Percentiles rank a stretch among this genome's conserved stretches.
phyloP scores from a whole-genome alignment of 2,329 filamentous ascomycete species.

The Samsoniella hepiali region DNA sequence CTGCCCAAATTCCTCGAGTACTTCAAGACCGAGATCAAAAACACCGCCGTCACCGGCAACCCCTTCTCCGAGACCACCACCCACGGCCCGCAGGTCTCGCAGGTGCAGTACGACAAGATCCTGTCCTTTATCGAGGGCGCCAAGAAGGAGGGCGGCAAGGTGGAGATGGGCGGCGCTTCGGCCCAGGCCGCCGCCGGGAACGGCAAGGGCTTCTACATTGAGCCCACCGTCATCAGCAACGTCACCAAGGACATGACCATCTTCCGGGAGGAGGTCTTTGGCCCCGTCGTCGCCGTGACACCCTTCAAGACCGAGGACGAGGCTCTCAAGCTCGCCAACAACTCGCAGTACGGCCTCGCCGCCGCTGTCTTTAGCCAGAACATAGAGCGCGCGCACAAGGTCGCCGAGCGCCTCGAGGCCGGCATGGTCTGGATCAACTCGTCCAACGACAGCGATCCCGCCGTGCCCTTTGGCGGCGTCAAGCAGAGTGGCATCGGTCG shows the following conservation, averaged over 20 bases:
- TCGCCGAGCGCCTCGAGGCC: constrained; percentile 56
- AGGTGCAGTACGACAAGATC: constrained; percentile 66
- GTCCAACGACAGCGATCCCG: constrained; percentile 42
- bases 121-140: constrained; percentile 67
- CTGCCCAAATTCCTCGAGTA: constrained; percentile 60
- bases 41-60: constrained; percentile 63
- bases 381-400: constrained; percentile 46
- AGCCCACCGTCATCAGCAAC: constrained; percentile 44
- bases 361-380: constrained; percentile 61
- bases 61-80: constrained; percentile 67
- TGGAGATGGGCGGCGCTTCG: constrained; percentile 60
- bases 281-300: constrained; percentile 42
- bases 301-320: constrained; percentile 43
- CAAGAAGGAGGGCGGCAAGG: constrained; percentile 66
- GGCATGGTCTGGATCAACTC: constrained; percentile 56
- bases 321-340: constrained; percentile 42
- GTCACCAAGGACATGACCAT: constrained; percentile 42
- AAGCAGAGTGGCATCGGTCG: constrained; percentile 49
- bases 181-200: constrained; percentile 31
- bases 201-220: constrained; percentile 45
- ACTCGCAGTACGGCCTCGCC: constrained; percentile 60
- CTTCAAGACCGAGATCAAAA: constrained; percentile 58
- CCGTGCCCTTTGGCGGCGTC: constrained; percentile 45
- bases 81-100: constrained; percentile 73
- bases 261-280: constrained; percentile 47